These are phyloP conservation scores for Pythium brassicae DNA, from an alignment of 352 stramenopile genomes.

Conservation along the genomic window DNA sequence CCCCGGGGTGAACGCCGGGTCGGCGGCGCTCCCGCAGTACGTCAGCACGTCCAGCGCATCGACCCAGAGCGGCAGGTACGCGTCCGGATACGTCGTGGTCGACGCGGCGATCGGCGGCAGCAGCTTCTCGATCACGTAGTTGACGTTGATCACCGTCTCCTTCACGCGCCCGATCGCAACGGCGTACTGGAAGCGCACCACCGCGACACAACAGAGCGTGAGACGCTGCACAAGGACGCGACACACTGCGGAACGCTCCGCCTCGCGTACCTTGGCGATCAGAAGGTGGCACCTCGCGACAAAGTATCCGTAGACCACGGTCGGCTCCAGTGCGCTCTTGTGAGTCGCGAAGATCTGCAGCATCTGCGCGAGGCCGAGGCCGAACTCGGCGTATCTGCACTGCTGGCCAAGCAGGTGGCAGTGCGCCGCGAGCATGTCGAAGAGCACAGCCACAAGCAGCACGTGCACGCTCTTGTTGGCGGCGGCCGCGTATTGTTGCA, in stretches of 20 bases:
- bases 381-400: conserved; percentile 65
- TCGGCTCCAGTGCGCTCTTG: conserved; percentile 40
- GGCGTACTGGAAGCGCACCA: conserved; percentile 36
- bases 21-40: conserved; percentile 36
- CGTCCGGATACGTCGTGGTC: conserved; percentile 38
- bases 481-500: conserved; percentile 29
- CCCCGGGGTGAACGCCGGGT: conserved; percentile 14
- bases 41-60: conserved; percentile 48
- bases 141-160: conserved; percentile 48
- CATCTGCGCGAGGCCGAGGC: conserved; percentile 49
- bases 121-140: conserved; percentile 45
- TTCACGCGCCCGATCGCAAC: conserved; percentile 47
- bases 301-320: conserved; percentile 45
- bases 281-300: conserved; percentile 49
- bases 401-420: conserved; percentile 55
- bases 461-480: conserved; percentile 29
- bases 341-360: conserved; percentile 47
- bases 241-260: not conserved
- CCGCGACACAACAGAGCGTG: not conserved
- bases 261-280: conserved; percentile 52
- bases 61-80: conserved; percentile 49
- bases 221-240: not conserved
- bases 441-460: conserved; percentile 51
- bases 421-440: conserved; percentile 67
- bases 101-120: conserved; percentile 25